Base-by-base conservation (phyloP, 2,329 filamentous ascomycete species). In the Fusarium sp. region DNA sequence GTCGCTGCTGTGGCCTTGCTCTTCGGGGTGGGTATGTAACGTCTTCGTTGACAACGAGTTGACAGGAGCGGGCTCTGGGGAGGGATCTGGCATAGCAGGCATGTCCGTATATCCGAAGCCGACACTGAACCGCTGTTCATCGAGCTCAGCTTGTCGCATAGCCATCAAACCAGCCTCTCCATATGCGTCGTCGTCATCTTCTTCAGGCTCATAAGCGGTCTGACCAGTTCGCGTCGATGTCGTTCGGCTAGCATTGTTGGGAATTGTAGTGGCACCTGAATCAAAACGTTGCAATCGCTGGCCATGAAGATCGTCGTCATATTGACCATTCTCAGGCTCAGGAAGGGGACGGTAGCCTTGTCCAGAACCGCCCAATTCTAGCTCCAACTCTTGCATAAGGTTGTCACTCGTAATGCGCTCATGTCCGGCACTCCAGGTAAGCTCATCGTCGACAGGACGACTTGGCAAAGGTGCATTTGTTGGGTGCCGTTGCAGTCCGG, bases 101-200 rank as follows among this genome's bases (percentile, higher is more conserved):
- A 79, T 72, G 15, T 81, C 79, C 65, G 76, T 72, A 66, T 78
- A 80, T 42, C 73, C 76, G 52, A 82, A 82, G 12, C 75, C 70
- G 22, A 75, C 74, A 45, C 80, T 79, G 50, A 83, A 83, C 15
- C 81, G 86, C 54, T 90, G 89, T 55, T 91, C 90, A 66, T 97
- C 93, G 79, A 94, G 89, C 68, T 97, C 94, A 8, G 94, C 94
- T 82, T 95, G 90, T 65, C 91, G 90, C 87, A 98, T 90, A 73
- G 94, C 94, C 78, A 93, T 89, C 56, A 97, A 84, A 20, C 96
- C 95, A 67, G 94, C 94, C 42, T 92, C 91, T 25, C 93, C 95
- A 80, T 98, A 95, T 0, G 93, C 90, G 78, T 98, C 95, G 78
- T 94, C 97, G 54, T 97, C 94, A 60, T 95, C 92, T 17, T 87